phyloP scores from a whole-genome alignment of 2,329 filamentous ascomycete species.

The Exserohilum rostratum region DNA sequence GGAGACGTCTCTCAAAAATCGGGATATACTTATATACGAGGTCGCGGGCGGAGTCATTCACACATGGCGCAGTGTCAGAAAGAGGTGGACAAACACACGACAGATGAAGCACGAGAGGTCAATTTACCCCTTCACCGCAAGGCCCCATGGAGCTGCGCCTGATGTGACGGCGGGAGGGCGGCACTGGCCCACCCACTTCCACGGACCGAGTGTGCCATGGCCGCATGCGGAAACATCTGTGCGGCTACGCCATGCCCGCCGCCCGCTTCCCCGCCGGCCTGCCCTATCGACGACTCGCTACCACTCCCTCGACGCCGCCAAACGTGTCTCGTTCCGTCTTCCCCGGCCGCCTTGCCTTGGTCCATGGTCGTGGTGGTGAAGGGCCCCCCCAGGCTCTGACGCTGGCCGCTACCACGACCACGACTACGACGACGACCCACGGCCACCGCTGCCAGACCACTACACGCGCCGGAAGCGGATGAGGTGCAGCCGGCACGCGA shows the following conservation, averaged over 20 bases:
- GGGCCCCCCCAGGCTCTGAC: too few species aligned
- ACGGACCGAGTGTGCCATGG: slow-evolving; percentile 33
- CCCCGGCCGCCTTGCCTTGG: slow-evolving; percentile 33
- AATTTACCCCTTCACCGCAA: slow-evolving; percentile 40
- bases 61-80: slow-evolving; percentile 8
- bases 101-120: slow-evolving; percentile 34
- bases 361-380: too few species aligned
- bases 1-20: slow-evolving; percentile 19
- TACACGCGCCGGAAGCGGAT: slow-evolving; percentile 29
- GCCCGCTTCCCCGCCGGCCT: slow-evolving; percentile 34
- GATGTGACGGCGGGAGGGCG: slow-evolving; percentile 35
- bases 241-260: slow-evolving; percentile 6
- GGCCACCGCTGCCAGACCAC: slow-evolving; percentile 21
- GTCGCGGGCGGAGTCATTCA: slow-evolving; percentile 25
- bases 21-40: slow-evolving; percentile 31
- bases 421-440: not conserved
- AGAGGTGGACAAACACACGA: slow-evolving; percentile 34
- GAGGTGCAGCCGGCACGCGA: slow-evolving; percentile 27
- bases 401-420: not conserved
- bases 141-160: slow-evolving; percentile 25
- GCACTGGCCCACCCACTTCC: slow-evolving; percentile 28
- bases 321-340: slow-evolving; percentile 34
- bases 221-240: slow-evolving; percentile 23
- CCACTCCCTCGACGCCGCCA: slow-evolving; percentile 20
- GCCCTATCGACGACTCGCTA: slow-evolving; percentile 21